Percentiles rank a stretch among this genome's conserved stretches.
Conservation (phyloP, 1,284 basidiomycete species). For the Fomitopsis palustris region DNA sequence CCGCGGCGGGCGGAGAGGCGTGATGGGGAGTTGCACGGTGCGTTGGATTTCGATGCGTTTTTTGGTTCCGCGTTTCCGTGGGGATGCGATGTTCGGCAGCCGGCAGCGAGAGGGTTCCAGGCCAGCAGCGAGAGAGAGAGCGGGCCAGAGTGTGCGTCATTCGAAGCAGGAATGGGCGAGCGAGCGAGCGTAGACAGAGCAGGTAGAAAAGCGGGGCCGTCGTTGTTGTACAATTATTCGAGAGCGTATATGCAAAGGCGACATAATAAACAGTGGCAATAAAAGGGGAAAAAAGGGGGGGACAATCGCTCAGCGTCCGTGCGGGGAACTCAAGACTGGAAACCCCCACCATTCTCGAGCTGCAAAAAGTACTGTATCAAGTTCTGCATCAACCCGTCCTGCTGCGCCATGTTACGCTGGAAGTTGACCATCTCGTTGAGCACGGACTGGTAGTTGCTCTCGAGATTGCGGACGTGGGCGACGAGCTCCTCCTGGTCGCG, state of each 20-base stretch:
- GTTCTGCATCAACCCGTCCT: conserved; percentile 82
- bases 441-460: conserved; percentile 75
- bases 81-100: background rate
- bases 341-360: conserved; percentile 55
- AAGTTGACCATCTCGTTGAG: conserved; percentile 82
- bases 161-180: background rate
- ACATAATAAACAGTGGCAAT: conserved; percentile 13
- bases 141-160: background rate
- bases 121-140: background rate
- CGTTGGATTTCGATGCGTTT: background rate
- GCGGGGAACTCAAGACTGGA: conserved; percentile 19
- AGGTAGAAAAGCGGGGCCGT: background rate
- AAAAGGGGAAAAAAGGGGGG: conserved; percentile 14
- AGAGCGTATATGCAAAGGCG: conserved; percentile 6
- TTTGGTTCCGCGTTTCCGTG: background rate
- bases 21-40: background rate
- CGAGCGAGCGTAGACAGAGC: background rate
- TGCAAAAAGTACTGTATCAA: conserved; percentile 81
- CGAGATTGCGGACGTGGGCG: conserved; percentile 59
- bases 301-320: conserved; percentile 19
- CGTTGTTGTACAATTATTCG: conserved; percentile 3
- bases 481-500: conserved; percentile 59
- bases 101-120: background rate
- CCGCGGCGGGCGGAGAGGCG: background rate
- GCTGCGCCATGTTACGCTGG: conserved; percentile 81